These are phyloP conservation scores for Saturnispora saitoi DNA, from an alignment of 805 yeast genomes.

Conservation along the genomic window DNA sequence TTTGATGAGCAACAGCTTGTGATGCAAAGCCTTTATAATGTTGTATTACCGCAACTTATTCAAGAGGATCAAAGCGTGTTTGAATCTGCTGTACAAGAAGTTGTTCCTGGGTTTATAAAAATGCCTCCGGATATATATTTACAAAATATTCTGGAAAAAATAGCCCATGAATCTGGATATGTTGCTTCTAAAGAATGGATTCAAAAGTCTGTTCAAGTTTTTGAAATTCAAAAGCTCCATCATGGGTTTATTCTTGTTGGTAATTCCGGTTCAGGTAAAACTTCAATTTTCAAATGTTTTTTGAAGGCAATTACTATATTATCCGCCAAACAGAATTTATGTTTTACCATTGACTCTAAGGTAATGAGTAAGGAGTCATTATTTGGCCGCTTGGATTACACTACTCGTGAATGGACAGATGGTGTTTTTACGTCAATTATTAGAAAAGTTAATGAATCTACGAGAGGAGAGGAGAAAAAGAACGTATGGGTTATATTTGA, in stretches of 20 bases:
- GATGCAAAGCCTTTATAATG: constrained; percentile 46
- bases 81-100: constrained; percentile 5
- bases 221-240: constrained; percentile 50
- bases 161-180: constrained; percentile 29
- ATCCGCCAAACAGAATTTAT: constrained; percentile 28
- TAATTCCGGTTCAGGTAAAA: constrained; percentile 64
- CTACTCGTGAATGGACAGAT: constrained; percentile 89
- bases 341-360: constrained; percentile 62
- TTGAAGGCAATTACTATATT: constrained; percentile 34
- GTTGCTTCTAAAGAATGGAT: constrained; percentile 36
- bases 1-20: constrained; percentile 26
- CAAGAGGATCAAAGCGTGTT: constrained; percentile 42
- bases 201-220: constrained; percentile 50
- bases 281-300: constrained; percentile 43
- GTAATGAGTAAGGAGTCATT: constrained; percentile 56
- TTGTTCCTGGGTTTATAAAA: not conserved
- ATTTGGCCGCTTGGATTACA: constrained; percentile 61
- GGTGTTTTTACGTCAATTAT: constrained; percentile 69
- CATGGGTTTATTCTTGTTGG: constrained; percentile 84
- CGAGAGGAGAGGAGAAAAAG: constrained; percentile 49
- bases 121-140: constrained; percentile 5
- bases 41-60: constrained; percentile 61
- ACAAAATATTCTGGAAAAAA: constrained; percentile 15
- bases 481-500: constrained; percentile 77
- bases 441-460: constrained; percentile 45